Conservation (phyloP, 768 basidiomycete species). For the Tulasnella sp. region DNA sequence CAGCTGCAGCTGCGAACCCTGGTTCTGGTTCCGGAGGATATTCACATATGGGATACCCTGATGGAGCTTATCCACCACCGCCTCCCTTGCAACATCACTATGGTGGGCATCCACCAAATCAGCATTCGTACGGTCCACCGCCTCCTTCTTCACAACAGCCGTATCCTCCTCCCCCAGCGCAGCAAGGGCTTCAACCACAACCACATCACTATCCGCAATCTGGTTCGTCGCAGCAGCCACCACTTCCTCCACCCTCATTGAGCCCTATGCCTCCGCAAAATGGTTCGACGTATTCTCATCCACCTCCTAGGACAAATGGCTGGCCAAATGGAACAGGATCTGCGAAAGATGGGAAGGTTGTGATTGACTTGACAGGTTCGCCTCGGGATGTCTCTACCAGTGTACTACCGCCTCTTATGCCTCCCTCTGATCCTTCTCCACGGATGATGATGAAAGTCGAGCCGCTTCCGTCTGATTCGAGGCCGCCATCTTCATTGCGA, state of each 20-base stretch:
- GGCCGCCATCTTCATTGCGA: too few species aligned
- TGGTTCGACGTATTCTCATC: too few species aligned
- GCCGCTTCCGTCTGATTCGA: too few species aligned
- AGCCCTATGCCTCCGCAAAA: too few species aligned
- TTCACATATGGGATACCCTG: not conserved
- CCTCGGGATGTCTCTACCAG: too few species aligned
- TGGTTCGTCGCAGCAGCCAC: not conserved
- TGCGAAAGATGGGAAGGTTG: too few species aligned
- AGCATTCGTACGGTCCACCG: not conserved
- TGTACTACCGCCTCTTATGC: too few species aligned
- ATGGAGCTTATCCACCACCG: slow-evolving; percentile 3
- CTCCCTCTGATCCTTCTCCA: too few species aligned
- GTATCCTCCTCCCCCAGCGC: slow-evolving; percentile 3
- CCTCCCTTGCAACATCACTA: not conserved
- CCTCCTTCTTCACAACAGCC: slow-evolving; percentile 1
- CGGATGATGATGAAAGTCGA: too few species aligned
- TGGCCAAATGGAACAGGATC: too few species aligned
- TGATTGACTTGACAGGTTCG: too few species aligned
- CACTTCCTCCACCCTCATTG: not conserved
- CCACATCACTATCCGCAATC: not conserved
- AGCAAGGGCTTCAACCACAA: not conserved
- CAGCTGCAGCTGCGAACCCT: not conserved
- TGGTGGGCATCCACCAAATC: not conserved
- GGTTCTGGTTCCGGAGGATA: not conserved
- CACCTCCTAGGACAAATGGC: too few species aligned